A percentile compares a stretch with the other conserved stretches of the same genome.
Conservation (phyloP, 2,329 filamentous ascomycete species). For the Venturia asperata region DNA sequence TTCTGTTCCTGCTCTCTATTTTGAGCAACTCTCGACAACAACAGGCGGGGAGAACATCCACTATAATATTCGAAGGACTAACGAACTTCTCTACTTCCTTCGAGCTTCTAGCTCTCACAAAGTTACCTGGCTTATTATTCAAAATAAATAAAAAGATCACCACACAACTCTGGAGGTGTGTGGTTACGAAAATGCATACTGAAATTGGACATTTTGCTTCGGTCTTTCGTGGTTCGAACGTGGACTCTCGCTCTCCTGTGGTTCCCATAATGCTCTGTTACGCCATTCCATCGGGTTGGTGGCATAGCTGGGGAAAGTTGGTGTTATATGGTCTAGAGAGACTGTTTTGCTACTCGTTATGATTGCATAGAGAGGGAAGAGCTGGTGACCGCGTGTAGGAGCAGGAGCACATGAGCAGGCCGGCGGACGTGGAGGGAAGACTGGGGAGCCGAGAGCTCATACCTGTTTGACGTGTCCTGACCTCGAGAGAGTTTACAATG, state of each 20-base stretch:
- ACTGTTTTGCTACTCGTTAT: no score
- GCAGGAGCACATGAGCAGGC: neutral
- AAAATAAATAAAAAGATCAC: neutral
- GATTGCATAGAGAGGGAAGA: no score
- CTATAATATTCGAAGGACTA: neutral
- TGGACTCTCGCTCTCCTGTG: neutral
- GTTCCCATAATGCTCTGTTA: neutral
- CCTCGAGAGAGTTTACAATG: no score
- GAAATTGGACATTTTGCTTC: neutral
- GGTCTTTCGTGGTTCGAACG: neutral
- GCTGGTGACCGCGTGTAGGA: neutral
- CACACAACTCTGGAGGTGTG: neutral
- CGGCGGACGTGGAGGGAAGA: neutral
- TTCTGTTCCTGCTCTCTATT: neutral
- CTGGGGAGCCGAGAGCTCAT: neutral
- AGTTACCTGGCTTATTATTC: no score
- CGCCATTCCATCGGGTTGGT: no score
- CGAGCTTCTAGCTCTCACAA: no score
- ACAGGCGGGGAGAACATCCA: no score
- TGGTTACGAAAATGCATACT: neutral
- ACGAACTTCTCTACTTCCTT: neutral
- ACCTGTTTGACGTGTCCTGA: neutral
- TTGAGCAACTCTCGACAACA: neutral
- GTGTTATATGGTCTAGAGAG: no score
- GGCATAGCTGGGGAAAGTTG: no score